Evolutionary conservation across 78 protist genomes (phyloP), one percentile per base, ranked within the genome.

Genomic region (Tieghemostelium lacteum): DNA sequence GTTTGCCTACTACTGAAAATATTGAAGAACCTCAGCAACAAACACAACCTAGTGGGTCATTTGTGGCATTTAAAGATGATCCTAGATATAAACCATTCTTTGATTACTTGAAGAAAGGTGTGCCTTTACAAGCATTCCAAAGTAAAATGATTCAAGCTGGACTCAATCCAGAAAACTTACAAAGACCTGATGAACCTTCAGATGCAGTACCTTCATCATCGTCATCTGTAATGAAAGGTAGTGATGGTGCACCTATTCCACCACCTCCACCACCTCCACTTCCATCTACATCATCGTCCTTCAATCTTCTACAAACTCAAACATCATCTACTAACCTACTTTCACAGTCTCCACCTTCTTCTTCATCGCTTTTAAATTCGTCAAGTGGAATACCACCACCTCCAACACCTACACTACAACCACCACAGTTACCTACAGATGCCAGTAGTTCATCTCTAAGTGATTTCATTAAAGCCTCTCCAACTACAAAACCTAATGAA

Each of bases 21-120:
- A 37, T 63, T n/a, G 42, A 64, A 16, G 70, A 77, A 6, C 86
- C 93, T 16, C 87, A 75, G 20, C 67, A 67, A 5, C 55, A 71
- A 61, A 33, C 86, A 26, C 54, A 3, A 20, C 29, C 92, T 8
- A 54, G 24, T 4, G 33, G 69, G 31, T 6, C 6, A 14, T 6
- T 45, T 14, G 19, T 73, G 16, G 4, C 55, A 14, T 67, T 40
- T 55, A 66, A 36, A 31, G 88, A 80, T 6, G 88, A 80, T 54
- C 88, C 88, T 19, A 29, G 88, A 37, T 80, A 80, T 40, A 60
- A 54, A 54, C 75, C 88, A 61, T 80, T 42, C 39, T 80, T 80
- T 20, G 61, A 70, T 42, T 54, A 60, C 8, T 19, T 20, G 0
- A 2, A 26, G 20, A 70, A 67, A 29, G 75, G 75, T 42, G 88